Evolutionary conservation across 345 rosid genomes (phyloP).

Genomic region (Raphanus sativus): DNA sequence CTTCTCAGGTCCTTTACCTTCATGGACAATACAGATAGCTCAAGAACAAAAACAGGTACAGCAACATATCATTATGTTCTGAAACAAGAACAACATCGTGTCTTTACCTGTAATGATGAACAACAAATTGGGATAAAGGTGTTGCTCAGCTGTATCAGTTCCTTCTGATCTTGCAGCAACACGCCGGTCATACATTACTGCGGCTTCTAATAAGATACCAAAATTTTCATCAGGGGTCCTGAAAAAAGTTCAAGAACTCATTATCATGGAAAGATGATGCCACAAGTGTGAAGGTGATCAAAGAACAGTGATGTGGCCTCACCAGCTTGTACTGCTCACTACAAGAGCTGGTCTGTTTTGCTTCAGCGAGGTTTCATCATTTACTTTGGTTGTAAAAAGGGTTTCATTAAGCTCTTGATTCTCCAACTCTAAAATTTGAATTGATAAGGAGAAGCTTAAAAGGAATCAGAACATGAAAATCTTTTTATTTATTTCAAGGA

Average conservation of each 20-base stretch:
- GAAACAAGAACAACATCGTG: neutral
- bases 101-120: conserved; percentile 84
- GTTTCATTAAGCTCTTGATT: conserved; percentile 49
- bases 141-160: conserved; percentile 57
- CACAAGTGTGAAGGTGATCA: conserved; percentile 18
- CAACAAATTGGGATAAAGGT: conserved; percentile 67
- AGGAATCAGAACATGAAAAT: conserved; percentile 7
- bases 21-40: conserved; percentile 14
- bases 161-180: conserved; percentile 79
- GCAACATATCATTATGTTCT: neutral
- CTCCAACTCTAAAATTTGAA: conserved; percentile 38
- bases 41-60: conserved; percentile 8
- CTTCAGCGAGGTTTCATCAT: conserved; percentile 50
- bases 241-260: conserved; percentile 28
- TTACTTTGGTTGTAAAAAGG: conserved; percentile 52
- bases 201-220: conserved; percentile 92
- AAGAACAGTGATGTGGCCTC: conserved; percentile 34
- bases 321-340: conserved; percentile 99
- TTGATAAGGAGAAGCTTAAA: conserved; percentile 17
- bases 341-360: conserved; percentile 85
- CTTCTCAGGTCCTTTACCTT: conserved; percentile 96
- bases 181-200: conserved; percentile 92
- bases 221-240: conserved; percentile 99
- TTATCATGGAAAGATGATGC: neutral
- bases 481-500: neutral